Evolutionary conservation across 805 yeast genomes (phyloP).

Genomic region (Candida tammaniensis): DNA sequence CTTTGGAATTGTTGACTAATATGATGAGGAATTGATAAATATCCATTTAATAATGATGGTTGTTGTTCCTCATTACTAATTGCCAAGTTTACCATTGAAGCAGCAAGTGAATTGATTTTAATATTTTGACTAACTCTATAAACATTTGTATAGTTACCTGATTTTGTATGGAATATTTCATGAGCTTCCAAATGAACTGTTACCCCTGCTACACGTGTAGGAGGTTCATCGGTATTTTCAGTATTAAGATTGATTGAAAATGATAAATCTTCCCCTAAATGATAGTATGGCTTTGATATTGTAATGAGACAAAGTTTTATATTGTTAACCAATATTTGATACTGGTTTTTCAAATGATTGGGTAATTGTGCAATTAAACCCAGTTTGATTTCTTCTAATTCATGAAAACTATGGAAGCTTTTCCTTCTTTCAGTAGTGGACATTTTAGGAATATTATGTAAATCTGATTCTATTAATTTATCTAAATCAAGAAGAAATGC

Average conservation of each 20-base stretch:
- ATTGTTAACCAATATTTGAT: constrained; percentile 34
- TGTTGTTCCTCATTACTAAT: constrained; percentile 6
- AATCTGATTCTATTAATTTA: constrained; percentile 28
- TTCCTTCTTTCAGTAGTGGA: constrained; percentile 31
- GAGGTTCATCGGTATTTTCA: constrained; percentile 2
- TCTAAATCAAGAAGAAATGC: constrained; percentile 30
- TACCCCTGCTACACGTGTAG: constrained; percentile 30
- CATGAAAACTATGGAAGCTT: constrained; percentile 21
- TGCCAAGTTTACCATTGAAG: constrained; percentile 19
- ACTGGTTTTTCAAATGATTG: constrained; percentile 29
- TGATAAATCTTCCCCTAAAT: constrained; percentile 37
- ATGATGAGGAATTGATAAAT: constrained; percentile 28
- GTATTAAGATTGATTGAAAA: constrained; percentile 27
- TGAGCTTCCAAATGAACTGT: constrained; percentile 38
- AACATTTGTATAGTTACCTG: constrained; percentile 17
- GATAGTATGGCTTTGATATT: constrained; percentile 33
- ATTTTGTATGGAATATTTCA: constrained; percentile 29
- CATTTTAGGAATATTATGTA: constrained; percentile 31
- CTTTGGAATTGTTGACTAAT: constrained; percentile 37
- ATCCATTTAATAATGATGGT: constrained; percentile 20
- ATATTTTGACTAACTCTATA: constrained; percentile 34
- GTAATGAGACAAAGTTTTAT: constrained; percentile 29
- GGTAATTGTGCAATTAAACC: constrained; percentile 26
- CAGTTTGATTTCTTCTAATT: constrained; percentile 10
- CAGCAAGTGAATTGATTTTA: constrained; percentile 32